phyloP scores from a whole-genome alignment of 2,329 filamentous ascomycete species.

The Penicillium sp. region DNA sequence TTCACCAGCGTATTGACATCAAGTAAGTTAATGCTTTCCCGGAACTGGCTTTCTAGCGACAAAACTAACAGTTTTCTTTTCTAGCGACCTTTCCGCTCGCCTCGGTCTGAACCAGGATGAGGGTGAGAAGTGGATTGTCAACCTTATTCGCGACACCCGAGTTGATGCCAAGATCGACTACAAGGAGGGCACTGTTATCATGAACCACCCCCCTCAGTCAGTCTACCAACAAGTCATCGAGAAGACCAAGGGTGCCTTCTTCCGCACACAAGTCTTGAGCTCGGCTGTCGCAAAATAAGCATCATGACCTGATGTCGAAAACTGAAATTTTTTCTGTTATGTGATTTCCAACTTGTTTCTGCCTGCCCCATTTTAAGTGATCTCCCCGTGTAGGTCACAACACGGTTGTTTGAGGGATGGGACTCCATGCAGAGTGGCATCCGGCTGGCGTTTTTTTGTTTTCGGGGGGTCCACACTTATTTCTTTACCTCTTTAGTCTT shows the following conservation, averaged over 20 bases:
- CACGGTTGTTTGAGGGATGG: slow-evolving; percentile 34
- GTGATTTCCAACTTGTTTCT: slow-evolving; percentile 33
- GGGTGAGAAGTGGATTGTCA: slow-evolving; percentile 99
- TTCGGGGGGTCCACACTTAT: slow-evolving; percentile 38
- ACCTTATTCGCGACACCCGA: slow-evolving; percentile 94
- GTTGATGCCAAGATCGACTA: slow-evolving; percentile 99
- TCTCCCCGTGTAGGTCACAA: slow-evolving; percentile 31
- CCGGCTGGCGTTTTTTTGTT: slow-evolving; percentile 42
- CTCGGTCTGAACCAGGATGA: slow-evolving; percentile 90
- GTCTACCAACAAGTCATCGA: slow-evolving; percentile 99
- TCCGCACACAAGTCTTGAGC: slow-evolving; percentile 91
- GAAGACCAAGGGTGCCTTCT: slow-evolving; percentile 97
- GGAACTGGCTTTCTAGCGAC: neutral
- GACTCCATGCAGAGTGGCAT: slow-evolving; percentile 42
- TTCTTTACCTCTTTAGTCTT: slow-evolving; percentile 27
- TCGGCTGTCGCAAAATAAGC: slow-evolving; percentile 53
- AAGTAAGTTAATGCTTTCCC: slow-evolving; percentile 54
- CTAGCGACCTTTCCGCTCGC: slow-evolving; percentile 79
- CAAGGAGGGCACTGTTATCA: slow-evolving; percentile 95
- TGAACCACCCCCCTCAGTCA: slow-evolving; percentile 98
- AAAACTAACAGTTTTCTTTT: neutral
- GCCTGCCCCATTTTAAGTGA: slow-evolving; percentile 35
- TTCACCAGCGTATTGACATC: slow-evolving; percentile 97
- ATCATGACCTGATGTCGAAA: slow-evolving; percentile 28
- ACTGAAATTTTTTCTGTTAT: slow-evolving; percentile 32